Evolutionary conservation across 2,329 filamentous ascomycete species (phyloP), one percentile per base, ranked within the genome.

Genomic region (Pseudogymnoascus sp.): DNA sequence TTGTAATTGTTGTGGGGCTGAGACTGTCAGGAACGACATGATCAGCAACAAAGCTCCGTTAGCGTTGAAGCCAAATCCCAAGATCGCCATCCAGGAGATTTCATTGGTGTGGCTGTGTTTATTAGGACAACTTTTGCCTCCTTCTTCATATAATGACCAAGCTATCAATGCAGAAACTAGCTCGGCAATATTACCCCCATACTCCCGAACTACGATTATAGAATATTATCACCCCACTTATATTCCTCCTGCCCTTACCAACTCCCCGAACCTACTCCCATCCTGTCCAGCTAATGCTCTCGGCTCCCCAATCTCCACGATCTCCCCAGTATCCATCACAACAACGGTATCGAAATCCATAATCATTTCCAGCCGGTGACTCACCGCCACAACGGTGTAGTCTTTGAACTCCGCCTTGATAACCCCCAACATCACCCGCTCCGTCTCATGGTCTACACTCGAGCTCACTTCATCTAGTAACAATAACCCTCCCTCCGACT

Each of bases 381-480:
- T 67, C 4, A 74, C 67, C 3, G 67, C 64, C 14, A 74, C 65
- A 12, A 74, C 63, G 2, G 72, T 74, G 33, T 68, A 69, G 6
- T 59, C 49, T 21, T 41, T 37, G 41, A 73, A 74, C 52, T 71
- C 67, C 3, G 52, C 39, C 23, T 63, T 66, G 29, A 74, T 67
- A 16, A 72, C 66, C 19, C 69, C 63, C 52, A 67, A 61, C 61
- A 68, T 65, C 43, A 63, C 26, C 37, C 31, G 14, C 35, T 68
- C 66, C 21, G 66, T 68, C 23, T 67, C 63, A 12, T 39, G 70
- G 67, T 65, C 73, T 11, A 67, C 65, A 59, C 59, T 66, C 11
- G 61, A 62, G 33, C 60, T 66, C 38, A 73, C 70, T 62, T 74
- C 72, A 60, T 74, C 72, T 0, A 74, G 66, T 5, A 75, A 64